phyloP scores from a whole-genome alignment of 495 filamentous ascomycete species.

The Friedmanniomyces endolithicus region DNA sequence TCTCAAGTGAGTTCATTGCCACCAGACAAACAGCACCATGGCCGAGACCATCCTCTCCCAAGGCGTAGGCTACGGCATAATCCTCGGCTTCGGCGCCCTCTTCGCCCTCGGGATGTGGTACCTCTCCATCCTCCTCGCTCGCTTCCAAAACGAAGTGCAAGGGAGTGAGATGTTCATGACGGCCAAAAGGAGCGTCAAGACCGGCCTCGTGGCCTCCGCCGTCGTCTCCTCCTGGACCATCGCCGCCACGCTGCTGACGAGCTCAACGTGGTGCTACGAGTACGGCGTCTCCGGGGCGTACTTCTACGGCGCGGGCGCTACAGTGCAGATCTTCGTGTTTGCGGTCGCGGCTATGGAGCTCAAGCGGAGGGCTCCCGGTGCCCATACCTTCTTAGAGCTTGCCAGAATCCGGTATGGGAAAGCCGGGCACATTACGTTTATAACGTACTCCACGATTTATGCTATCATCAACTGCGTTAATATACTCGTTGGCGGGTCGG shows the following conservation, averaged over 20 bases:
- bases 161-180: not conserved
- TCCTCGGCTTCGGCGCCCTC: not conserved
- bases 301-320: not conserved
- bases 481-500: not conserved
- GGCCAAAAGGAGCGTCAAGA: not conserved
- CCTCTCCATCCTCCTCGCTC: not conserved
- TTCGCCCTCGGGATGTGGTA: not conserved
- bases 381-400: not conserved
- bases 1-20: not conserved
- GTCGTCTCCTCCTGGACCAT: conserved; percentile 1
- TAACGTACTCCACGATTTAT: not conserved
- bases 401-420: not conserved
- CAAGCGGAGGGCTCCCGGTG: not conserved
- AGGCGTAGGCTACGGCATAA: not conserved
- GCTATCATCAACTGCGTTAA: not conserved
- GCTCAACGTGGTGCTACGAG: not conserved
- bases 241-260: not conserved
- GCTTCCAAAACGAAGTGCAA: not conserved
- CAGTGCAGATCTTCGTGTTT: not conserved
- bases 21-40: not conserved
- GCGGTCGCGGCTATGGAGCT: not conserved
- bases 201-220: not conserved
- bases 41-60: not conserved
- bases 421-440: not conserved
- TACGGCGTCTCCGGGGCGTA: not conserved